These are phyloP conservation scores for Quercus agrifolia DNA, from an alignment of 306 rosid genomes.

Conservation along the genomic window DNA sequence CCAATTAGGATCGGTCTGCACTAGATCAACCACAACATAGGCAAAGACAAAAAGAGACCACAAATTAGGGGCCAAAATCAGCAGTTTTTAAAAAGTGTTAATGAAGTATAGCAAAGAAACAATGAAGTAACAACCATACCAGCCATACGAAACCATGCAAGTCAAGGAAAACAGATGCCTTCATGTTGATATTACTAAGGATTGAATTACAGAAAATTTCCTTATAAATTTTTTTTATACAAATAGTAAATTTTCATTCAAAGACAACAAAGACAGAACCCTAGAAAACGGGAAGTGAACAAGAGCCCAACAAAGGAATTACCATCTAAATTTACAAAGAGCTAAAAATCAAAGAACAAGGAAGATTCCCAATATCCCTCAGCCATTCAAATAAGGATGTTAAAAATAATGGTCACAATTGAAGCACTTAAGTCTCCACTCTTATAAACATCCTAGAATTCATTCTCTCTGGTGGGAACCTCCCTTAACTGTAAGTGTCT, in stretches of 20 bases:
- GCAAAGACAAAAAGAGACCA: constrained; percentile 23
- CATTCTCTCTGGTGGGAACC: neutral
- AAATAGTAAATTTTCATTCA: too few relatives aligned
- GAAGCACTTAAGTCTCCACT: too few relatives aligned
- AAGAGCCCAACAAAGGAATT: too few relatives aligned
- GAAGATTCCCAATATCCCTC: too few relatives aligned
- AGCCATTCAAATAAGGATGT: too few relatives aligned
- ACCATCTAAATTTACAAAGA: too few relatives aligned
- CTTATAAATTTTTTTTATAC: too few relatives aligned
- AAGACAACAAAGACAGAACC: too few relatives aligned
- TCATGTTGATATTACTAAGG: neutral
- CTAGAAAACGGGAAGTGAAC: too few relatives aligned
- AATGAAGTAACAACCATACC: neutral
- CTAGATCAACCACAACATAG: constrained; percentile 27
- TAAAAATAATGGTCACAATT: too few relatives aligned
- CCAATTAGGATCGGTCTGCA: constrained; percentile 99
- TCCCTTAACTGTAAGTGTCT: neutral
- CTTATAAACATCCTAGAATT: too few relatives aligned
- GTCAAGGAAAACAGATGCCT: neutral
- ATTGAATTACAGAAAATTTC: neutral
- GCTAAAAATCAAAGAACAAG: too few relatives aligned
- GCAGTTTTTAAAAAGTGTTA: constrained; percentile 1
- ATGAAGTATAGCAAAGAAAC: neutral
- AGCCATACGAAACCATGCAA: neutral
- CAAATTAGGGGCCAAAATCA: constrained; percentile 13